Evolutionary conservation across 2,329 filamentous ascomycete genomes (phyloP), one percentile per base, ranked within the genome.

Genomic region (Teratosphaeria gauchensis): DNA sequence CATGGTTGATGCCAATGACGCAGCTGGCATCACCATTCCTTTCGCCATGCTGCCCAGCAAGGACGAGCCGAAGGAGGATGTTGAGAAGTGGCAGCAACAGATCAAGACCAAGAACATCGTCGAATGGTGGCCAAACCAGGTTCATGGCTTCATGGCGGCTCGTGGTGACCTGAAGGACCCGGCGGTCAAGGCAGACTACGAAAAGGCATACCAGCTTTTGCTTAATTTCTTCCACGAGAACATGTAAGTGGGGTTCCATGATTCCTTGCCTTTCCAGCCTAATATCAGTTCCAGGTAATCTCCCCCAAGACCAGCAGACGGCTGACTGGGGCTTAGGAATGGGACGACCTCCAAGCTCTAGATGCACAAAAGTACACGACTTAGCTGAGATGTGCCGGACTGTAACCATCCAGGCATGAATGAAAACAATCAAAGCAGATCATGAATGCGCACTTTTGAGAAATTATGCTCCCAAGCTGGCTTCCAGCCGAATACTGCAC

Each of bases 1-100:
- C 31, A 84, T 85, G 82, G 76, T 85, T 12, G 82, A 83, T 55
- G 78, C 77, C 14, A 76, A 79, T 31, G 83, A 85, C 63, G 83
- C 82, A 2, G 75, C 77, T 54, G 76, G 75, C 4, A 75, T 84
- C 42, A 79, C 76, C 3, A 81, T 85, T 46, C 83, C 83, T 1
- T 81, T 81, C 69, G 76, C 77, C 6, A 75, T 84, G 74, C 74
- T 85, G 48, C 81, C 82, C 1, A 80, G 76, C 42, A 78, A 78
- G 68, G 83, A 84, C 54, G 83, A 85, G 74, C 69, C 75, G 38
- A 77, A 79, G 63, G 75, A 78, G 0, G 82, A 77, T 54, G 75
- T 80, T 1, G 74, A 74, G 68, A 65, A 76, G 67, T 80, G 77
- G 77, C 67, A 79, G 68, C 69, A 78, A 64, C 74, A 70, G 4